Conservation (phyloP, 2,329 filamentous ascomycete species). For the Davidsoniella neocaledoniae region DNA sequence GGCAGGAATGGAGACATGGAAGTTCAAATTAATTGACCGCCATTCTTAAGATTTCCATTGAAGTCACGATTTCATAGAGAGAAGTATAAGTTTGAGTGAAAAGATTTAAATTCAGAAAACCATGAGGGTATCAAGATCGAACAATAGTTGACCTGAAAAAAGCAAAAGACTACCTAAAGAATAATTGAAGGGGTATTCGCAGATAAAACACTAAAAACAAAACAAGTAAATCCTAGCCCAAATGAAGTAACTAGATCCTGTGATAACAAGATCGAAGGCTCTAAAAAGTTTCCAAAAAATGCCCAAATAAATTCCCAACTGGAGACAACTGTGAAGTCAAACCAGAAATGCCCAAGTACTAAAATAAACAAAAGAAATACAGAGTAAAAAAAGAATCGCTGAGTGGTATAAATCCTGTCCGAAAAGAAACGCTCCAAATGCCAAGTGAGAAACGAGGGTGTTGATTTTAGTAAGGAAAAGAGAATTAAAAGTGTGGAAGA, state of each 20-base stretch:
- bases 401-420: background rate
- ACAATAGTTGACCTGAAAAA: conserved; percentile 5
- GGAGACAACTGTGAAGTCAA: background rate
- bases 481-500: background rate
- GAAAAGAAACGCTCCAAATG: conserved; percentile 1
- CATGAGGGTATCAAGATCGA: conserved; percentile 2
- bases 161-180: conserved; percentile 7
- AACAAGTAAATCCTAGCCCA: background rate
- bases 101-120: conserved; percentile 8
- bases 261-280: background rate
- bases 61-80: background rate
- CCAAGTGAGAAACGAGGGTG: conserved; percentile 1
- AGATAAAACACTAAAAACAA: conserved; percentile 4
- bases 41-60: no score
- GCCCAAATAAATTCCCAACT: conserved; percentile 2
- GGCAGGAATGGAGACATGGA: no score
- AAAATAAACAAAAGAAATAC: background rate
- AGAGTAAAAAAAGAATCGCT: background rate
- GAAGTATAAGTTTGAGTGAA: background rate
- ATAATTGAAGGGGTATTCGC: conserved; percentile 4
- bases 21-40: no score
- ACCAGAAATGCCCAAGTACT: background rate
- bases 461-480: background rate
- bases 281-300: background rate
- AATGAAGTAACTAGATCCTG: no score